A percentile compares a stretch with the other conserved stretches of the same genome.
phyloP scores from a whole-genome alignment of 2,329 filamentous ascomycete species.

The Fusarium lateritium region DNA sequence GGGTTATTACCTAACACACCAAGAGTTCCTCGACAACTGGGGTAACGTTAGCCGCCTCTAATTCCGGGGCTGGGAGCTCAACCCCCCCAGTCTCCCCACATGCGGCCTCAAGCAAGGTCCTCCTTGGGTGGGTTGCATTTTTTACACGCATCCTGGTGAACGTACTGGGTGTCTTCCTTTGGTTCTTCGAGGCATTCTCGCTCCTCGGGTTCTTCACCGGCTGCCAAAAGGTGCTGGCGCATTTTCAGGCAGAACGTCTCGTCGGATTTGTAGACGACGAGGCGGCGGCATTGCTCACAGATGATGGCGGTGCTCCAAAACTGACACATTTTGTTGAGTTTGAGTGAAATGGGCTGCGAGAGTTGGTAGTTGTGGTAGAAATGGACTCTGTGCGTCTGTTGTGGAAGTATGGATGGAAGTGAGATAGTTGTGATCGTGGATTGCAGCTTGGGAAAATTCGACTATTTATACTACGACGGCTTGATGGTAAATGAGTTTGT shows the following conservation, averaged over 20 bases:
- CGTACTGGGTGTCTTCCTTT: background rate
- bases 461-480: background rate
- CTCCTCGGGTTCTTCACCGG: background rate
- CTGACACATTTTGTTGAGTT: constrained; percentile 24
- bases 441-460: accelerated
- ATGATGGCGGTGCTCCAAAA: constrained; percentile 11
- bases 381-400: background rate
- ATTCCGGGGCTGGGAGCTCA: background rate
- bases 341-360: accelerated
- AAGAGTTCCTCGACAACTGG: background rate
- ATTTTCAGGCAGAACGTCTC: background rate
- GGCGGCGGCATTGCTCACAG: constrained; percentile 11
- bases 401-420: background rate
- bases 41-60: background rate
- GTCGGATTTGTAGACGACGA: constrained; percentile 9
- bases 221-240: background rate
- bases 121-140: background rate
- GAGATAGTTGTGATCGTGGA: background rate
- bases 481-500: background rate
- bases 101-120: background rate
- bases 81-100: background rate
- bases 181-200: background rate
- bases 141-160: background rate
- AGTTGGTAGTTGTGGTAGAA: background rate
- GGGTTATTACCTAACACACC: background rate